These are phyloP conservation scores for Talaromyces sp. DNA, from an alignment of 2,329 filamentous ascomycete genomes.

Conservation along the genomic window DNA sequence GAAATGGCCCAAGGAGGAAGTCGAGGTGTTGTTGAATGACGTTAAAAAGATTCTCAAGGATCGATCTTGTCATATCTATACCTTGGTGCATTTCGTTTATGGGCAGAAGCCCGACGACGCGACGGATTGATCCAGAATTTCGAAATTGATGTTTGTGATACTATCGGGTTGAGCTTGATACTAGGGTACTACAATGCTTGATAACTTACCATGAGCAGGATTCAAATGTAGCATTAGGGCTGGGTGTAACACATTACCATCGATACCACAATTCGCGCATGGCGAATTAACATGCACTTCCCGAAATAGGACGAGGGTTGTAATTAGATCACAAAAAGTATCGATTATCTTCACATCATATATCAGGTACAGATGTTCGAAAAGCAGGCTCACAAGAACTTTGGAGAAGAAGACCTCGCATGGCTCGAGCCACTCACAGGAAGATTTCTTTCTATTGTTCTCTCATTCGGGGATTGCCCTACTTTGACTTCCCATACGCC, in stretches of 20 bases:
- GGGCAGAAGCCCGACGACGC: conserved; percentile 15
- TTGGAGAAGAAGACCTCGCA: not conserved
- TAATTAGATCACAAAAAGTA: not conserved
- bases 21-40: conserved; percentile 30
- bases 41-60: conserved; percentile 33
- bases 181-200: not conserved
- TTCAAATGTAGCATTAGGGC: not conserved
- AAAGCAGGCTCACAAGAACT: no score
- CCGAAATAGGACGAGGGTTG: not conserved
- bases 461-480: not conserved
- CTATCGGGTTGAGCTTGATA: no score
- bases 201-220: not conserved
- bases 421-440: not conserved
- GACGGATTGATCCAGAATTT: not conserved
- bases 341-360: not conserved
- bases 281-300: no score
- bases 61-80: conserved; percentile 31
- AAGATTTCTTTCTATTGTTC: not conserved
- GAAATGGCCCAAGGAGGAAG: conserved; percentile 30
- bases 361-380: no score
- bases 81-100: conserved; percentile 20
- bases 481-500: not conserved
- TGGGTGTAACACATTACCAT: not conserved
- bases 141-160: no score
- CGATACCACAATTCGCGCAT: not conserved